These are phyloP conservation scores for Phytopythium cucurbitacearum DNA, from an alignment of 352 stramenopile species.

Conservation along the genomic window DNA sequence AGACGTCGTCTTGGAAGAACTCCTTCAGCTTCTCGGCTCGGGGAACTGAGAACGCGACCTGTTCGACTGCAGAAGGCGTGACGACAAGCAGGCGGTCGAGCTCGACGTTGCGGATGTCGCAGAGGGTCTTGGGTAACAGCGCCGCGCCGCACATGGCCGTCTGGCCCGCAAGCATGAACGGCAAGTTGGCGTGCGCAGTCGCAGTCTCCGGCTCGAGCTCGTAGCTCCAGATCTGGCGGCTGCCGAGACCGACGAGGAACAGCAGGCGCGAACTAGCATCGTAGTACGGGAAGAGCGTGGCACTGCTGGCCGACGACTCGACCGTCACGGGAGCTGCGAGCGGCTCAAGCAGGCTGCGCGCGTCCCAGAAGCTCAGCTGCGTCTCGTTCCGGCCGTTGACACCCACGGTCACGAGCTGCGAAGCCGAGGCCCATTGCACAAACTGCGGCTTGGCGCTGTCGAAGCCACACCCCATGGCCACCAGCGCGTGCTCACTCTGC, in stretches of 20 bases:
- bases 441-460: slow-evolving; percentile 69
- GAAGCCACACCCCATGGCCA: slow-evolving; percentile 66
- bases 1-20: slow-evolving; percentile 85
- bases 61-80: slow-evolving; percentile 42
- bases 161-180: slow-evolving; percentile 45
- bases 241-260: slow-evolving; percentile 63
- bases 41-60: slow-evolving; percentile 62
- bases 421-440: slow-evolving; percentile 46
- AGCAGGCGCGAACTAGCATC: slow-evolving; percentile 61
- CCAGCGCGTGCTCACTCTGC: slow-evolving; percentile 31
- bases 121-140: slow-evolving; percentile 59
- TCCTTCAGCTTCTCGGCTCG: slow-evolving; percentile 57
- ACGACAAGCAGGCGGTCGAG: slow-evolving; percentile 60
- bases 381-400: slow-evolving; percentile 59
- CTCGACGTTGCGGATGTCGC: slow-evolving; percentile 66
- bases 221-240: slow-evolving; percentile 71
- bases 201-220: slow-evolving; percentile 42
- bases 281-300: slow-evolving; percentile 57
- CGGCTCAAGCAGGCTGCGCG: slow-evolving; percentile 64
- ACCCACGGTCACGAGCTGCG: slow-evolving; percentile 48
- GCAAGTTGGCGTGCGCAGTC: slow-evolving; percentile 53
- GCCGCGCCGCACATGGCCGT: slow-evolving; percentile 51
- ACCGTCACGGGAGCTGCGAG: slow-evolving; percentile 27
- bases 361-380: slow-evolving; percentile 71
- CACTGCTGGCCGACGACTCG: slow-evolving; percentile 33